A percentile compares a stretch with the other conserved stretches of the same genome.
Conservation (phyloP, 305 asterid genomes). For the Solanum aculeatissimum region DNA sequence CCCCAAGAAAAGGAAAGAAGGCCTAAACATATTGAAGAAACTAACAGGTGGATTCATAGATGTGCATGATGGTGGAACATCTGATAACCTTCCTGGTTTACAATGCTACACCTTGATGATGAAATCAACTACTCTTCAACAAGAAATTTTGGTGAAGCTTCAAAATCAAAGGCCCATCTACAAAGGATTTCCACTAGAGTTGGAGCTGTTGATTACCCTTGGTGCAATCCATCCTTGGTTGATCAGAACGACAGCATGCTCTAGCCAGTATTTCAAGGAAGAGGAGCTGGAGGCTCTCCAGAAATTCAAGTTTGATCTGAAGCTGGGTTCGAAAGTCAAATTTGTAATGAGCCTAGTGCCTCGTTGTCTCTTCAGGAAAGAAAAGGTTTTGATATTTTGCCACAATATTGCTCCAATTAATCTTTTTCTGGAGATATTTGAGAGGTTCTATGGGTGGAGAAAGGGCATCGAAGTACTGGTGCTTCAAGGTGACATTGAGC, state of each 20-base stretch:
- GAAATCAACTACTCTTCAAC: slow-evolving; percentile 79
- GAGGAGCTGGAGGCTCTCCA: slow-evolving; percentile 68
- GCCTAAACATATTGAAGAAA: slow-evolving; percentile 58
- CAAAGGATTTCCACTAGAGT: slow-evolving; percentile 83
- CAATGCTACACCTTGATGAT: slow-evolving; percentile 94
- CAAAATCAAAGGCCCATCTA: slow-evolving; percentile 69
- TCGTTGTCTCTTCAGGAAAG: slow-evolving; percentile 56
- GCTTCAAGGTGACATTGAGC: slow-evolving; percentile 96
- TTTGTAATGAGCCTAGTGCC: slow-evolving; percentile 90
- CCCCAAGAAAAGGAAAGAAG: slow-evolving; percentile 57
- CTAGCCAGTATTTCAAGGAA: slow-evolving; percentile 44
- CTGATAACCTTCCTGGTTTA: slow-evolving; percentile 78
- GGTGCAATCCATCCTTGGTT: slow-evolving; percentile 98
- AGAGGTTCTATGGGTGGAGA: slow-evolving; percentile 68
- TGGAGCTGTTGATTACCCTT: slow-evolving; percentile 80
- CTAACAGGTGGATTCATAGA: slow-evolving; percentile 74
- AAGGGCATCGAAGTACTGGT: slow-evolving; percentile 81
- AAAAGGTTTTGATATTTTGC: slow-evolving; percentile 78
- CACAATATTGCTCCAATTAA: slow-evolving; percentile 91
- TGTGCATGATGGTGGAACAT: slow-evolving; percentile 73
- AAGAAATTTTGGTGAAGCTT: slow-evolving; percentile 53
- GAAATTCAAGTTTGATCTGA: slow-evolving; percentile 59
- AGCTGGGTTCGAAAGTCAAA: slow-evolving; percentile 76
- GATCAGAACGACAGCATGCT: slow-evolving; percentile 69
- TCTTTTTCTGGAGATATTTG: slow-evolving; percentile 68